Percentiles rank a stretch among this genome's conserved stretches.
Evolutionary conservation across 805 yeast genomes (phyloP).

Genomic region (Candida anglica): DNA sequence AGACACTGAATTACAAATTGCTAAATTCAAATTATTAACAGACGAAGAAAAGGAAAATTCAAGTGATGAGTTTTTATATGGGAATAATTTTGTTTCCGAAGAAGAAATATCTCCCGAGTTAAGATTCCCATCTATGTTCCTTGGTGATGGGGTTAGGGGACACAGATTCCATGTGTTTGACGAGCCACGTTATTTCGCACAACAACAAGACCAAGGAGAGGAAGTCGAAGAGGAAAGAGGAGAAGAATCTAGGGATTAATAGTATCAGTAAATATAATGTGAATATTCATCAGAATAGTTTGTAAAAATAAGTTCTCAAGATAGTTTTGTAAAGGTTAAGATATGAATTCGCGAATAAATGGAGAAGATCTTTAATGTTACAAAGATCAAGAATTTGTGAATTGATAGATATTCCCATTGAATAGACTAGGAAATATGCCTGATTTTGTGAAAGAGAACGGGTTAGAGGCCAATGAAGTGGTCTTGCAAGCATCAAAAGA

Average conservation of each 20-base stretch:
- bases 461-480: conserved; percentile 2
- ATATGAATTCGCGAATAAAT: too few relatives aligned
- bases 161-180: conserved; percentile 94
- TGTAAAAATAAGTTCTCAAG: too few relatives aligned
- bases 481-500: background rate
- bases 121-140: conserved; percentile 74
- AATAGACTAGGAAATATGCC: too few relatives aligned
- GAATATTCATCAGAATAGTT: too few relatives aligned
- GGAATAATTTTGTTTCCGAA: conserved; percentile 56
- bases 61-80: conserved; percentile 35
- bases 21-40: conserved; percentile 69
- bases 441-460: conserved; percentile 10
- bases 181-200: conserved; percentile 78
- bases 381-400: too few relatives aligned
- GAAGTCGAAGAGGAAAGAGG: too few relatives aligned
- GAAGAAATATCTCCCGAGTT: conserved; percentile 53
- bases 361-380: too few relatives aligned
- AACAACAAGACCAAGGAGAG: conserved; percentile 4
- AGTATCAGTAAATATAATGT: too few relatives aligned
- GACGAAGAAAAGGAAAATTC: conserved; percentile 34
- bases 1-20: conserved; percentile 94
- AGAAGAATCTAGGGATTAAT: too few relatives aligned
- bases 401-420: too few relatives aligned
- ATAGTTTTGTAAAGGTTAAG: too few relatives aligned
- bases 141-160: conserved; percentile 90